These are phyloP conservation scores for Epicoccum nigrum DNA, from an alignment of 2,329 filamentous ascomycete species.

Conservation along the genomic window DNA sequence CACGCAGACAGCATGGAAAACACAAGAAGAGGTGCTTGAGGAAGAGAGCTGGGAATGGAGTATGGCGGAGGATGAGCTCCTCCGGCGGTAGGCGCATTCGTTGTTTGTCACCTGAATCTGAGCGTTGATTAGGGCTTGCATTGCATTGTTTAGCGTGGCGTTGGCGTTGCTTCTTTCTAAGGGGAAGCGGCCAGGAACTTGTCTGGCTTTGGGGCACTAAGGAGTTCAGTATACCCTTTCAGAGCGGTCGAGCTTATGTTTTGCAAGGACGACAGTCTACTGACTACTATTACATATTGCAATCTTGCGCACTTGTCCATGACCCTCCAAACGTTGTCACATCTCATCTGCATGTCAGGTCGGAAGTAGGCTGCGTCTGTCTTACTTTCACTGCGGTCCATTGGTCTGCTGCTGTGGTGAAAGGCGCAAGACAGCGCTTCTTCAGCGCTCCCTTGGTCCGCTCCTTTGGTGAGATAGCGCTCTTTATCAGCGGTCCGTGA, in stretches of 20 bases:
- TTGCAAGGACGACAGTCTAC: neutral
- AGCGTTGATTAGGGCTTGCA: neutral
- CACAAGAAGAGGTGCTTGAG: conserved; percentile 14
- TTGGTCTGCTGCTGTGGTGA: too few species aligned
- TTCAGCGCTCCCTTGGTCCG: too few species aligned
- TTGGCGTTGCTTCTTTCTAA: conserved; percentile 4
- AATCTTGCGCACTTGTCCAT: too few species aligned
- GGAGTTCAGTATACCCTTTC: neutral
- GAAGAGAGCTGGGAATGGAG: conserved; percentile 31
- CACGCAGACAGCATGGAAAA: conserved; percentile 6
- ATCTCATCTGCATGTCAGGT: too few species aligned
- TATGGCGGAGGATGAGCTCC: conserved; percentile 33
- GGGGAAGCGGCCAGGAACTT: too few species aligned
- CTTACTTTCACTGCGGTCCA: too few species aligned
- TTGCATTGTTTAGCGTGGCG: conserved; percentile 14
- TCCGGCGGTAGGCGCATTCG: conserved; percentile 2
- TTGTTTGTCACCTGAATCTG: neutral
- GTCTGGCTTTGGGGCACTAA: neutral
- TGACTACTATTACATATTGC: too few species aligned
- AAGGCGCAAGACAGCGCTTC: too few species aligned
- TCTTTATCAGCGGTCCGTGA: too few species aligned
- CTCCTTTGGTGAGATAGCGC: too few species aligned
- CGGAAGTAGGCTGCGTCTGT: too few species aligned
- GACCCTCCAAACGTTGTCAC: too few species aligned
- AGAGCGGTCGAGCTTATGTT: neutral